These are phyloP conservation scores for Lentinus brumalis DNA, from an alignment of 768 basidiomycete genomes.

Conservation along the genomic window DNA sequence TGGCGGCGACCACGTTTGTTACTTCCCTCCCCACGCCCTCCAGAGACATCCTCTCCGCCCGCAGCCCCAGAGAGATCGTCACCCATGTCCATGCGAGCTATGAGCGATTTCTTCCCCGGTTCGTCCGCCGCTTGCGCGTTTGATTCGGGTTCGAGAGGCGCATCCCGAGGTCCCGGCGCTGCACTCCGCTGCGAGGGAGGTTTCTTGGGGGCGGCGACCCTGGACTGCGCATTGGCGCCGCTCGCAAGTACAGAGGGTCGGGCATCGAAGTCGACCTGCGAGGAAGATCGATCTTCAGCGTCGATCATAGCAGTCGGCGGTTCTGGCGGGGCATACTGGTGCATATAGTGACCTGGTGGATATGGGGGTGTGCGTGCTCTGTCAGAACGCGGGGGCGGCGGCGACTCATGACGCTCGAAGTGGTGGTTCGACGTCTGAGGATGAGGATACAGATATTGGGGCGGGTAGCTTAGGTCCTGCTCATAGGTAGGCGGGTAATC, in stretches of 20 bases:
- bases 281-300: conserved; percentile 10
- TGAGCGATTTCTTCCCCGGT: conserved; percentile 1
- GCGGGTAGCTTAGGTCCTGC: not conserved
- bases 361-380: not conserved
- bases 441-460: not conserved
- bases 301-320: not conserved
- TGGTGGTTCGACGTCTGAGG: not conserved
- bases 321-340: conserved; percentile 13
- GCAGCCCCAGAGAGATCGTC: not conserved
- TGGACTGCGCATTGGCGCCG: not conserved
- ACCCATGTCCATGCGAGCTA: not conserved
- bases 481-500: not conserved
- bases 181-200: not conserved
- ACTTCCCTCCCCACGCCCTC: no score
- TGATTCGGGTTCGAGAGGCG: conserved; percentile 8
- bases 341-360: not conserved
- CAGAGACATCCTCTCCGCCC: not conserved
- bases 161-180: conserved; percentile 6
- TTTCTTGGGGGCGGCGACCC: not conserved
- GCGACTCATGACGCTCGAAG: not conserved
- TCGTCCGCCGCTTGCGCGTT: not conserved
- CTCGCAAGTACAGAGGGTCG: not conserved
- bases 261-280: conserved; percentile 4
- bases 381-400: not conserved
- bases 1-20: no score